Evolutionary conservation across 2,329 filamentous ascomycete genomes (phyloP), one percentile per base, ranked within the genome.

Genomic region (Dactylonectria estremocensis): DNA sequence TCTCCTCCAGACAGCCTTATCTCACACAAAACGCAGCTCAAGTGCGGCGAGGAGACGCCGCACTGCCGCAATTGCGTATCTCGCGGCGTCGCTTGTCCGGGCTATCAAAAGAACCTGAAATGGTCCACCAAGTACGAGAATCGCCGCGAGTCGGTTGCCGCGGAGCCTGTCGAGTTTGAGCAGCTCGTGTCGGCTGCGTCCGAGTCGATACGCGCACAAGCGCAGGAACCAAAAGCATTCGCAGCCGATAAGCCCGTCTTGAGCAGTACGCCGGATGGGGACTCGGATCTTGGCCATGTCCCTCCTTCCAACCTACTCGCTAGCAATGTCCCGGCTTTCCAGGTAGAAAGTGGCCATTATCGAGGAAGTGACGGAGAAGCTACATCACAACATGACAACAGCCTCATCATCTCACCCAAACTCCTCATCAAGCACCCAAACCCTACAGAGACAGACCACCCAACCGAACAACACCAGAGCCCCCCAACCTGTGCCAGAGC

Each of bases 11-110:
- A 18, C 31, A 16, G 37, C 54, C 18, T 37, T 48, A 33, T 62
- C 24, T 31, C 33, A 16, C 31, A 58, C 33, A 18, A 46, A 20
- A 20, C 50, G 20, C 14, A 77, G 75, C 64, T 74, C 9, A 77
- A 77, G 75, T 77, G 75, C 28, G 75, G 77, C 24, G 75, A 77
- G 50, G 46, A 68, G 5, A 69, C 71, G 5, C 75, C 75, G 1
- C 63, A 48, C 11, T 77, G 75, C 7, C 68, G 69, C 1, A 66
- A 71, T 1, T 77, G 75, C 16, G 66, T 72, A 5, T 58, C 68
- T 9, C 69, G 71, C 28, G 75, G 75, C 2, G 64, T 74, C 11
- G 35, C 60, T 5, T 77, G 75, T n/a, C 69, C 64, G 3, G 75
- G 75, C 2, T 77, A 76, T 13, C 65, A 66, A 10, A 69, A 68